Base-by-base conservation (phyloP, 768 basidiomycete species). In the Gautieria morchelliformis region DNA sequence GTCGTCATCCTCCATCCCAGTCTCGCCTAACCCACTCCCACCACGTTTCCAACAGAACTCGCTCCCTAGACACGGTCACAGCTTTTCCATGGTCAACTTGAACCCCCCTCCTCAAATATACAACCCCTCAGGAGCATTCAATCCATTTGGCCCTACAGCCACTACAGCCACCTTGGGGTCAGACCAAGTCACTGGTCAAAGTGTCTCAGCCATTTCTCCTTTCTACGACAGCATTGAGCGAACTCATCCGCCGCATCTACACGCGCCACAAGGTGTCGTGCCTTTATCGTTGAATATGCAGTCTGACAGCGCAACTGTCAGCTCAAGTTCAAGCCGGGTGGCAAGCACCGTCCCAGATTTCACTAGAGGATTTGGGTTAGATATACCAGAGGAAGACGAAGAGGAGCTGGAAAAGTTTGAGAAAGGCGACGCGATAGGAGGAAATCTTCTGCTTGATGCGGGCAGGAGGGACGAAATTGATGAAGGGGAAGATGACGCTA, bases 361-460 rank as follows among this genome's bases (percentile, higher is more conserved):
- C 65, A 70, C 72, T 50, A 78, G 84, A 59, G 89, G 89, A 5
- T 93, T 92, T 69, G 88, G 89, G 11, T 65, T 93, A 56, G 88
- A 92, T 60, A 80, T 83, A 58, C 83, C 87, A 3, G 83, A 87
- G 59, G 88, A 89, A 64, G 83, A 79, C 39, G 87, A 89, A 62
- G 66, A 61, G 54, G 78, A 79, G 42, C 49, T 55, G 17, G 27
- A 39, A 30, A n/a, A 27, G 9, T 57, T 57, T 39, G 56, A 19
- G 14, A 20, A 49, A 5, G 35, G 32, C 12, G 46, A 50, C 8
- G n/a, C 30, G 17, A 20, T 48, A 4, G n/a, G n/a, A 10, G 46
- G 48, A 37, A 19, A 17, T 3, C 30, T 37, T 14, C 19, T 20
- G 4, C 11, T 20, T 1, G 45, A 44, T n/a, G 56, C 49, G 37